Evolutionary conservation across 2,329 filamentous ascomycete genomes (phyloP).

Genomic region (Plenodomus tracheiphilus): DNA sequence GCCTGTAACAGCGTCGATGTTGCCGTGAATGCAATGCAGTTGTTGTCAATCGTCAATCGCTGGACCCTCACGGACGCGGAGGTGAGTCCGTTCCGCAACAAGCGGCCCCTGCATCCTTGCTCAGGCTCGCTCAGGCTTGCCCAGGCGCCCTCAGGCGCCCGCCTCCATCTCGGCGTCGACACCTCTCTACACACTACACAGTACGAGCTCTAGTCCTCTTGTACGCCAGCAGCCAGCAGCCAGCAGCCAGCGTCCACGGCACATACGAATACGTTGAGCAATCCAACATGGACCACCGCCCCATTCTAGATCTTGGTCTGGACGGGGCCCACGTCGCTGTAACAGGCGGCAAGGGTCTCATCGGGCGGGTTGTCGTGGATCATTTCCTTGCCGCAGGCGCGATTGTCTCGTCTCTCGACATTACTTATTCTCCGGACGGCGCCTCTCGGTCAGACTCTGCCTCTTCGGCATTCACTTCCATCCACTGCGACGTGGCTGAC

Average conservation of each 20-base stretch:
- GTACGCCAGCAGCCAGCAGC: background rate
- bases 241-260: too few species aligned
- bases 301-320: background rate
- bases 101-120: too few species aligned
- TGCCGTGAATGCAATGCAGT: background rate
- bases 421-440: conserved; percentile 16
- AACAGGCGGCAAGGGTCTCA: conserved; percentile 49
- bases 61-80: background rate
- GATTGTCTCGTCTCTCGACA: conserved; percentile 46
- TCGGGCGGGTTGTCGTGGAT: conserved; percentile 45
- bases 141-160: too few species aligned
- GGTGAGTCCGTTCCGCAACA: background rate
- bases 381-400: conserved; percentile 50
- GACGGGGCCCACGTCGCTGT: conserved; percentile 35
- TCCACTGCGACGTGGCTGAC: conserved; percentile 43
- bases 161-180: too few species aligned
- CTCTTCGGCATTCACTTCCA: conserved; percentile 3
- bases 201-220: background rate
- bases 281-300: background rate
- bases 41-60: background rate
- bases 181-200: background rate
- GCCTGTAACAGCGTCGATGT: background rate
- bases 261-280: too few species aligned
- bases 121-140: too few species aligned
- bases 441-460: conserved; percentile 1